These are phyloP conservation scores for Bipolaris victoriae DNA, from an alignment of 2,329 filamentous ascomycete species.

Conservation along the genomic window DNA sequence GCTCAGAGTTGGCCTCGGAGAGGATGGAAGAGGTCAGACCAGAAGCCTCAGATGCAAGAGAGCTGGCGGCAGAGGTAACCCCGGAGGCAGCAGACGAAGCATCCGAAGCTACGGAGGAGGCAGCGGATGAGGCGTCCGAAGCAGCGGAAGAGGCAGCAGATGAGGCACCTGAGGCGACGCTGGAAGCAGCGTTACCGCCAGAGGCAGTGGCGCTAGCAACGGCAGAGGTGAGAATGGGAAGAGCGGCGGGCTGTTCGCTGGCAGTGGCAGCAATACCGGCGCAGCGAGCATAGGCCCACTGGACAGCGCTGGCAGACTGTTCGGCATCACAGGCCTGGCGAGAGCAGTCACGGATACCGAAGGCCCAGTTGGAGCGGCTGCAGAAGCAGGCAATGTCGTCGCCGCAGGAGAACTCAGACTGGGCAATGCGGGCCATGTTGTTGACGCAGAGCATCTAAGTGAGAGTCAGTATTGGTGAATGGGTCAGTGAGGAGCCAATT, in stretches of 20 bases:
- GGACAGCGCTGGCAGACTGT: slow-evolving; percentile 39
- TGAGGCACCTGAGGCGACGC: slow-evolving; percentile 22
- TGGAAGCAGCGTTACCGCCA: slow-evolving; percentile 5
- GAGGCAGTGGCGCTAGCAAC: slow-evolving; percentile 13
- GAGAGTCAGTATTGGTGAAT: slow-evolving; percentile 16
- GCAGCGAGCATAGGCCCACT: slow-evolving; percentile 45
- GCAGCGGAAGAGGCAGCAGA: slow-evolving; percentile 6
- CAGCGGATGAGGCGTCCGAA: slow-evolving; percentile 20
- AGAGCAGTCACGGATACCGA: slow-evolving; percentile 57
- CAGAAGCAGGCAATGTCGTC: slow-evolving; percentile 54
- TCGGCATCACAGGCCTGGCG: slow-evolving; percentile 47
- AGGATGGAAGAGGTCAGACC: slow-evolving; percentile 18
- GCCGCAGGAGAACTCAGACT: slow-evolving; percentile 49
- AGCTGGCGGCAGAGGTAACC: slow-evolving; percentile 10
- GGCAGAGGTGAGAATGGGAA: slow-evolving; percentile 24
- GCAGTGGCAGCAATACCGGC: slow-evolving; percentile 30
- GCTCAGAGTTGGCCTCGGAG: slow-evolving; percentile 13
- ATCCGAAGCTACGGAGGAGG: slow-evolving; percentile 18
- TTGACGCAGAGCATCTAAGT: slow-evolving; percentile 50
- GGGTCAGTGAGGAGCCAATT: neutral
- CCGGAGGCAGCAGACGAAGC: slow-evolving; percentile 19
- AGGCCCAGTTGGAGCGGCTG: slow-evolving; percentile 52
- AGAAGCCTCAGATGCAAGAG: slow-evolving; percentile 1
- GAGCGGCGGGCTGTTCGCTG: slow-evolving; percentile 18
- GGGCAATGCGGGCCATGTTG: slow-evolving; percentile 55